Percentiles rank a stretch among this genome's conserved stretches.
phyloP scores from a whole-genome alignment of 2,329 filamentous ascomycete genomes.

The Microsporum audouinii region DNA sequence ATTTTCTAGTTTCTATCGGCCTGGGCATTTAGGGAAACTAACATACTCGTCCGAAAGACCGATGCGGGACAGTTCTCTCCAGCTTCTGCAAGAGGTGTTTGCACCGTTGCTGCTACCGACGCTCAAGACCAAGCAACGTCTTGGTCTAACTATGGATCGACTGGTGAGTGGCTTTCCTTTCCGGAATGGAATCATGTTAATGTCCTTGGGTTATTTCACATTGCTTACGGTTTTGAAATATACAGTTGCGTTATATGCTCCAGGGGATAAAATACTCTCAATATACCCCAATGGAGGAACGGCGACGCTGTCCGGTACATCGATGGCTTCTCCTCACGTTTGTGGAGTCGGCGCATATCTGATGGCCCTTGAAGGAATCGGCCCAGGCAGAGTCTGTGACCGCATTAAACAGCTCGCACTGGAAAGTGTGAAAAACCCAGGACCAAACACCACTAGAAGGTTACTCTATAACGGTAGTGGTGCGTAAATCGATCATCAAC shows the following conservation, averaged over 20 bases:
- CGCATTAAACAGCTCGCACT: slow-evolving; percentile 45
- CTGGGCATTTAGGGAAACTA: slow-evolving; percentile 18
- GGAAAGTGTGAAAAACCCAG: slow-evolving; percentile 15
- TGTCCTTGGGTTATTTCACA: neutral
- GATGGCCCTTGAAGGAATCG: slow-evolving; percentile 40
- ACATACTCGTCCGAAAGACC: neutral
- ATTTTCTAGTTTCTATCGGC: neutral
- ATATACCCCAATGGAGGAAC: slow-evolving; percentile 40
- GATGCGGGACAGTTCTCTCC: slow-evolving; percentile 17
- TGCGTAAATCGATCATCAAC: neutral
- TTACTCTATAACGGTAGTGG: slow-evolving; percentile 21
- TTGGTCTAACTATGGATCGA: slow-evolving; percentile 35
- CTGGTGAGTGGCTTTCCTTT: slow-evolving; percentile 18
- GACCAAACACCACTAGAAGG: slow-evolving; percentile 18
- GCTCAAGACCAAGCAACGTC: slow-evolving; percentile 23
- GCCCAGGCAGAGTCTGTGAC: slow-evolving; percentile 32
- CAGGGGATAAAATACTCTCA: slow-evolving; percentile 42
- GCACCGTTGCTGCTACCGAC: slow-evolving; percentile 33
- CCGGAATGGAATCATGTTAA: neutral
- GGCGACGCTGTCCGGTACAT: slow-evolving; percentile 32
- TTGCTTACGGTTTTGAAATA: neutral
- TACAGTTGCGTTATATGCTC: slow-evolving; percentile 46
- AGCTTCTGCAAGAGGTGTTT: slow-evolving; percentile 28
- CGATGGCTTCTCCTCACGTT: slow-evolving; percentile 35
- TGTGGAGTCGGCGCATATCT: slow-evolving; percentile 45